Evolutionary conservation across 768 basidiomycete genomes (phyloP), one percentile per base, ranked within the genome.

Genomic region (Amanita polypyramis): DNA sequence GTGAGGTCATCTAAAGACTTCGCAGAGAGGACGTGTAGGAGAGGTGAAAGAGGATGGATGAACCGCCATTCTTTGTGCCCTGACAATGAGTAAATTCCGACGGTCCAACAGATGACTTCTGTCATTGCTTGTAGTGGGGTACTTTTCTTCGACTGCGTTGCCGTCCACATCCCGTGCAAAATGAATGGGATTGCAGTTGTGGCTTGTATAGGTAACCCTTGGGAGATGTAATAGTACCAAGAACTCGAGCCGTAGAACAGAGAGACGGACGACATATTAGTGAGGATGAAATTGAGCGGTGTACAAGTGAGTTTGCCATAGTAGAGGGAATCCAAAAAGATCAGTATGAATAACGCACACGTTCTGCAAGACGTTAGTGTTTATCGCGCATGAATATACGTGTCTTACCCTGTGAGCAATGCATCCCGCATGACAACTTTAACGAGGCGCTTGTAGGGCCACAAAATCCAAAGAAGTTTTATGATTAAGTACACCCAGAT

Each of bases 61-160:
- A 99, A 98, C 6, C 96, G 75, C 92, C 93, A 97, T 70, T 99
- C 96, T 58, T 98, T 98, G 68, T 99, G 96, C 1, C 85, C 83
- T 1, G 86, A 73, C 2, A 85, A 52, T 6, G 95, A 97, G 60
- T 89, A 92, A 5, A 85, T 60, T 2, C 58, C 56, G 25, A 82
- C 60, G 0, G 84, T 80, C 83, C 86, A 90, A 15, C 66, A 52
- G 1, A 84, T 54, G 20, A 71, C 64, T 2, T 63, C 66, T 0
- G 79, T 61, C 58, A 91, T 70, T 15, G 65, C 68, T 36, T 55
- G 63, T 20, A 73, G 52, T 2, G 65, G 60, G 2, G 56, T 54
- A 41, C 67, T 55, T 38, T 60, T 60, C 20, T 54, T 54, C 20
- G 56, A 54, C 12, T 47, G 55, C 30, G 66, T 25, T 12, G 62